Evolutionary conservation across 31 red algal genomes (phyloP).

Genomic region (Porphyra umbilicalis): DNA sequence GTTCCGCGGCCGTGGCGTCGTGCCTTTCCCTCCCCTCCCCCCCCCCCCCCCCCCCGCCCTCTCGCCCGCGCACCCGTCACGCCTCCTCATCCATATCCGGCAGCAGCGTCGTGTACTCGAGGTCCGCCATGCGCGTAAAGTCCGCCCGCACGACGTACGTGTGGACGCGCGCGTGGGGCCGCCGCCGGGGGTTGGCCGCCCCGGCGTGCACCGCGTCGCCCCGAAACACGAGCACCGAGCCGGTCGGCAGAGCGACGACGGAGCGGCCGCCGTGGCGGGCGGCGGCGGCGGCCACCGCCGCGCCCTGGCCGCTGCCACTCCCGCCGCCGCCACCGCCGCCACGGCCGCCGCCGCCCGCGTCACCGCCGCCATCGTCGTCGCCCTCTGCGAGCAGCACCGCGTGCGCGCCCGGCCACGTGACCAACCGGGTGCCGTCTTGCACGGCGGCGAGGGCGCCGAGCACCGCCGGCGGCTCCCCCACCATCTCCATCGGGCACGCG

Average conservation of each 20-base stretch:
- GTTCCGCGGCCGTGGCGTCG: neutral
- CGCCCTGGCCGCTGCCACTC: too few species aligned
- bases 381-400: neutral
- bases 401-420: neutral
- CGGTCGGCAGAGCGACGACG: neutral
- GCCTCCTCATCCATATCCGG: neutral
- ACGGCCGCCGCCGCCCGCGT: too few species aligned
- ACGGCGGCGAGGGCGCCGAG: neutral
- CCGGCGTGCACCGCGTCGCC: neutral
- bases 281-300: too few species aligned
- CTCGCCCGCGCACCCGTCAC: neutral
- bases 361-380: neutral
- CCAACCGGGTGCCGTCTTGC: neutral
- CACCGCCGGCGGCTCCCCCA: neutral
- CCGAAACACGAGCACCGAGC: neutral
- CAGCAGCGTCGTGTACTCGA: neutral
- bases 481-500: neutral
- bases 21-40: neutral
- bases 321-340: too few species aligned
- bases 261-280: neutral
- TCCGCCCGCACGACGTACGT: neutral
- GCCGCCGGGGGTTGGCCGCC: neutral
- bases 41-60: neutral
- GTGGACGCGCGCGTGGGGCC: neutral
- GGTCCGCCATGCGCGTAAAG: neutral